A percentile compares a stretch with the other conserved stretches of the same genome.
Evolutionary conservation across 345 rosid species (phyloP).

Genomic region (Hirschfeldia incana): DNA sequence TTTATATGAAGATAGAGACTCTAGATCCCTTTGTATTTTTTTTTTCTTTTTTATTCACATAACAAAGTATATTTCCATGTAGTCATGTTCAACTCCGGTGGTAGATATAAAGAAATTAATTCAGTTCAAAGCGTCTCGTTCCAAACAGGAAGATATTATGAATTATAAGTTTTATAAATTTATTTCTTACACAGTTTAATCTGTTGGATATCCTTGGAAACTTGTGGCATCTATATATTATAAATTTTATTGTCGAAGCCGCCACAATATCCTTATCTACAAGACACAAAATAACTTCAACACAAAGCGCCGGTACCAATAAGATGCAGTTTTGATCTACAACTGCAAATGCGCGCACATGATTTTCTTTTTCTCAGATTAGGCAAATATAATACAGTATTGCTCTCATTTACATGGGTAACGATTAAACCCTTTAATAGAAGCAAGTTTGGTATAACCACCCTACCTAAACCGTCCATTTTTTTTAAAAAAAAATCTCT

Average conservation of each 20-base stretch:
- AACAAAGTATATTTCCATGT: background rate
- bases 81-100: background rate
- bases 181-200: background rate
- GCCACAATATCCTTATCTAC: background rate
- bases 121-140: background rate
- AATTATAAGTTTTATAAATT: background rate
- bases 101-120: background rate
- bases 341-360: background rate
- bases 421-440: background rate
- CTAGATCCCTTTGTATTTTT: constrained; percentile 3
- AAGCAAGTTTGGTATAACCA: background rate
- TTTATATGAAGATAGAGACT: constrained; percentile 16
- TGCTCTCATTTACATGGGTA: background rate
- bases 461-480: no score
- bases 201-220: background rate
- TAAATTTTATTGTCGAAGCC: background rate
- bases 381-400: background rate
- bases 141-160: background rate
- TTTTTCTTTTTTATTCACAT: background rate
- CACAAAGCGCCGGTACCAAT: background rate
- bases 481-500: background rate
- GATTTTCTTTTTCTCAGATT: background rate
- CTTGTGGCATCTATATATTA: constrained; percentile 4
- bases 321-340: background rate
- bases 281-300: background rate